Base-by-base conservation (phyloP, 306 rosid genomes). In the Quercus agrifolia region DNA sequence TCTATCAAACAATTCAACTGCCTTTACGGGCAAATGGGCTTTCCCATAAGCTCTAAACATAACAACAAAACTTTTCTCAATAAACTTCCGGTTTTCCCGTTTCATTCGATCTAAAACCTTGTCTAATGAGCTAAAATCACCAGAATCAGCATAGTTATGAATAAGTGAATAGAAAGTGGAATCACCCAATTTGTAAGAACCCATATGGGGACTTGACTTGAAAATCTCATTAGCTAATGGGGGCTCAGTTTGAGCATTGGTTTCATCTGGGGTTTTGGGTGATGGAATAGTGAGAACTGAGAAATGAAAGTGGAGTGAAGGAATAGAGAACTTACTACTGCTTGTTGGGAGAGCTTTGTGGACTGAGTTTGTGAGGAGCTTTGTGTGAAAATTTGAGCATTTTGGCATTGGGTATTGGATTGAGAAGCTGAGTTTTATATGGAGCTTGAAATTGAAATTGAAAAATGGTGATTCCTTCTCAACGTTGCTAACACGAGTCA, bases 41-140 rank as follows among this genome's bases (percentile, higher is more conserved):
- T 90, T 90, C 67, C 96, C 98, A 79, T 83, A 95, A 83, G 99
- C 99, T 74, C 79, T 92, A 72, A 95, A 92, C 38, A 92, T 79
- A 20, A 85, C 44, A 74, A 95, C 85, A 81, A 92, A 95, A 79
- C 41, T 84, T 56, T 79, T 89, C 23, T 92, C 99, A 0, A 80
- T 19, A 21, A 92, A 87, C 58, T 85, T 83, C 56, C 99, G 85
- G 66, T 88, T 78, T 87, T 95, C 92, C 0, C 74, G 84, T 80
- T 90, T 95, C 93, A 92, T 87, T 77, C 85, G 89, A 74, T 77
- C 79, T 78, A 95, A 87, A 70, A 92, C 86, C 74, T 74, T 80
- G 56, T 92, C 89, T 69, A 95, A 64, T 15, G 94, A 92, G 63
- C 11, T 33, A 10, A 95, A 91, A 75, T 95, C 93, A 3, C 87